Base-by-base conservation (phyloP, 441 rosid genomes). In the Viola pubescens region DNA sequence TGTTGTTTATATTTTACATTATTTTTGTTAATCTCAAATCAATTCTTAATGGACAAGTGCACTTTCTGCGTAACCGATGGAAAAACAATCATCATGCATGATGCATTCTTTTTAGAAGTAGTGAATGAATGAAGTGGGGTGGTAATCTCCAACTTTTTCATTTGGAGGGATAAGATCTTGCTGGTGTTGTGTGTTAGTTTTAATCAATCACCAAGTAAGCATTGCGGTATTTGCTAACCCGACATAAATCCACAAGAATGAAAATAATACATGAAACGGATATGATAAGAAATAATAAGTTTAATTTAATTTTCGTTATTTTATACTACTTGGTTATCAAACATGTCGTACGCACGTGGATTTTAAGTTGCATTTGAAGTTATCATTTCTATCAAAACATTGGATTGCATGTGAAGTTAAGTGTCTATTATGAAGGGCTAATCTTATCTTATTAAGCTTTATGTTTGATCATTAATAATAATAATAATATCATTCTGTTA, bases 31-130 rank as follows among this genome's bases (percentile, higher is more conserved):
- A 1, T 26, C 34, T 26, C 34, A 26, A 26, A 26, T 26, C 34
- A 26, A 26, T 26, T 26, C 34, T 26, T 26, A 26, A 26, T 26
- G 34, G 34, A 26, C 3, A 26, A 2, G 34, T 26, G 3, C 34
- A 43, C 13, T 58, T 69, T 64, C 48, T 48, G 52, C 47, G 41
- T 39, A 43, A 64, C 54, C 41, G 59, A 26, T 61, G 71, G 54
- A 48, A 46, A 45, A 45, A 53, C 49, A 49, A 53, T 61, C 64
- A 55, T 67, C 66, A 64, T 57, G 57, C 53, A 43, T 37, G 34
- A 26, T 26, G 34, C 34, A 26, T 26, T 26, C 34, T 26, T 54
- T 61, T 43, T 37, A 64, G 34, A 60, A 50, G 14, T 13, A 48
- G n/a, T 60, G 47, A 55, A 54, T 64, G 51, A 51, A 26, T 64